Evolutionary conservation across 768 basidiomycete species (phyloP).

Genomic region (Kockovaella imperatae): DNA sequence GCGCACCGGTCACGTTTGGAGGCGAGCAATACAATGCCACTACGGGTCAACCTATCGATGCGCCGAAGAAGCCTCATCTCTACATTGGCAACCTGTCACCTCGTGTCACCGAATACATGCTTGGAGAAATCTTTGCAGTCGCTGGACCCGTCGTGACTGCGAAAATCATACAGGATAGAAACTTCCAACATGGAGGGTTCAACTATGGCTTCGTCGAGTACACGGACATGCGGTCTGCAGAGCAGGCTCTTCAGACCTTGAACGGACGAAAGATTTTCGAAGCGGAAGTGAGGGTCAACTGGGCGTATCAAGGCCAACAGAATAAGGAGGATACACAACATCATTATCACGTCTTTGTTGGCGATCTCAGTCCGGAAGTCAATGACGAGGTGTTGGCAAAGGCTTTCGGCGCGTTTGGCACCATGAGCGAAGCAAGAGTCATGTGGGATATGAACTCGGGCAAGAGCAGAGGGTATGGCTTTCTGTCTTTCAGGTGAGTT

Average conservation of each 20-base stretch:
- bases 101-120: constrained; percentile 97
- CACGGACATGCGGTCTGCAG: constrained; percentile 95
- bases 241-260: constrained; percentile 95
- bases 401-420: constrained; percentile 94
- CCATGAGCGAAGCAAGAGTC: constrained; percentile 91
- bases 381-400: constrained; percentile 94
- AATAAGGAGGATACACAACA: constrained; percentile 98
- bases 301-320: constrained; percentile 98
- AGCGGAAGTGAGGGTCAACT: constrained; percentile 98
- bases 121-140: constrained; percentile 61
- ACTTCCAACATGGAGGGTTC: constrained; percentile 97
- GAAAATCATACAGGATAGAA: constrained; percentile 99
- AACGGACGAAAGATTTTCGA: constrained; percentile 99
- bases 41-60: constrained; percentile 15
- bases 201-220: constrained; percentile 99
- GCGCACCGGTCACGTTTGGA: too few species aligned
- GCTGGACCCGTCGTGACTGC: constrained; percentile 90
- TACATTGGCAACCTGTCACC: constrained; percentile 98
- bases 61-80: constrained; percentile 70
- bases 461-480: constrained; percentile 95
- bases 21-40: constrained; percentile 7
- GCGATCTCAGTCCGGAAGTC: constrained; percentile 98
- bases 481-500: constrained; percentile 72
- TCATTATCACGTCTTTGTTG: constrained; percentile 98
- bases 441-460: constrained; percentile 99